Conservation (phyloP, 2,329 filamentous ascomycete genomes). For the Endocalyx cinctus region DNA sequence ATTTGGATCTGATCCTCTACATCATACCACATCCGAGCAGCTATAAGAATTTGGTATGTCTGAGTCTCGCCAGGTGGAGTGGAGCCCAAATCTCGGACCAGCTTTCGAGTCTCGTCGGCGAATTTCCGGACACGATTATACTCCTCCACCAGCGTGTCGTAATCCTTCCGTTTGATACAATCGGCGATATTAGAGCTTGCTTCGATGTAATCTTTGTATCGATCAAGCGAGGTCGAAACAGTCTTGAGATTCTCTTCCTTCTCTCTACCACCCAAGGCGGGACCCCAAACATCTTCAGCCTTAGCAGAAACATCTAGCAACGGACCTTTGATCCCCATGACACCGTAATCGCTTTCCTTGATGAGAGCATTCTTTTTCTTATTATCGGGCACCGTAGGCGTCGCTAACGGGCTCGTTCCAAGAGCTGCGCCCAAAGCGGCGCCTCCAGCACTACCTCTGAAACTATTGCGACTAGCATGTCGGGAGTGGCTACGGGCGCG, state of each 20-base stretch:
- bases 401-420: conserved; percentile 33
- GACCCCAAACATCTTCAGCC: conserved; percentile 96
- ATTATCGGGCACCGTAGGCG: conserved; percentile 44
- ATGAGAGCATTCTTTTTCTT: conserved; percentile 83
- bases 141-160: conserved; percentile 81
- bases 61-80: conserved; percentile 68
- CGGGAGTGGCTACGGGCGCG: conserved; percentile 53
- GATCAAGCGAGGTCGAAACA: conserved; percentile 70
- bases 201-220: conserved; percentile 77
- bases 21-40: conserved; percentile 92
- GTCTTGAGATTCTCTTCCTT: conserved; percentile 83
- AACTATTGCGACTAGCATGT: conserved; percentile 63
- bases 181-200: conserved; percentile 73
- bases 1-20: conserved; percentile 79
- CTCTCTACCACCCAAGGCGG: conserved; percentile 83
- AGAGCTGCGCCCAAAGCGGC: conserved; percentile 30
- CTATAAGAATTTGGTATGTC: conserved; percentile 80
- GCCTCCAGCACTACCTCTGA: conserved; percentile 47
- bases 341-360: conserved; percentile 89
- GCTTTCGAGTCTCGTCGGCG: conserved; percentile 68
- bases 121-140: conserved; percentile 80
- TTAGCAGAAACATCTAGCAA: conserved; percentile 87
- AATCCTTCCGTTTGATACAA: conserved; percentile 85
- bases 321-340: conserved; percentile 81
- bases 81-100: conserved; percentile 54